These are phyloP conservation scores for Ceriops tagal DNA, from an alignment of 345 rosid genomes.

Conservation along the genomic window DNA sequence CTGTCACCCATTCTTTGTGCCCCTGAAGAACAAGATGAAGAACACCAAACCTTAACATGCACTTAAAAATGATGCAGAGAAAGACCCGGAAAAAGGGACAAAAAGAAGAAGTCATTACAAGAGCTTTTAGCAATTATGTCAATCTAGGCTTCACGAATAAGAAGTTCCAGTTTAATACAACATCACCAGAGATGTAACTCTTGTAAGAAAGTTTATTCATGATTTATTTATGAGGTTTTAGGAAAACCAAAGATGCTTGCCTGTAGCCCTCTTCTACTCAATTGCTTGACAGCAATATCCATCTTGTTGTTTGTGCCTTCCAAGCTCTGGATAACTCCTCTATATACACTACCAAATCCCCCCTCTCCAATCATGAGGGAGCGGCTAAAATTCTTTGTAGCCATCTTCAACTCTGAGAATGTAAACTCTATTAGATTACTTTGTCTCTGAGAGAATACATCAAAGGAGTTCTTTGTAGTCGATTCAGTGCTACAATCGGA, in stretches of 20 bases:
- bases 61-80: neutral
- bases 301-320: conserved; percentile 62
- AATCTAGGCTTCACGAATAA: no score
- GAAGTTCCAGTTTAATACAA: no score
- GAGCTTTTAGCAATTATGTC: no score
- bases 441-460: conserved; percentile 61
- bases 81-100: no score
- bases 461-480: conserved; percentile 56
- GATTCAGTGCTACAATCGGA: conserved; percentile 69
- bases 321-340: conserved; percentile 55
- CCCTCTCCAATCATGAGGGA: conserved; percentile 94
- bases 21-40: conserved; percentile 45
- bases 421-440: conserved; percentile 70
- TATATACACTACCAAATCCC: conserved; percentile 86
- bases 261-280: conserved; percentile 91
- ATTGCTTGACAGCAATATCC: conserved; percentile 90
- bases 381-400: conserved; percentile 88
- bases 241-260: conserved; percentile 24
- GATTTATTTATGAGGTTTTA: neutral
- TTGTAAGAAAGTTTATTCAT: no score
- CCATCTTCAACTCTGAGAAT: conserved; percentile 65
- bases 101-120: no score
- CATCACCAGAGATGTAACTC: no score
- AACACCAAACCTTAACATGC: conserved; percentile 1
- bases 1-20: conserved; percentile 98